Evolutionary conservation across 2,329 filamentous ascomycete genomes (phyloP), one percentile per base, ranked within the genome.

Genomic region (Ceratocystis papillata): DNA sequence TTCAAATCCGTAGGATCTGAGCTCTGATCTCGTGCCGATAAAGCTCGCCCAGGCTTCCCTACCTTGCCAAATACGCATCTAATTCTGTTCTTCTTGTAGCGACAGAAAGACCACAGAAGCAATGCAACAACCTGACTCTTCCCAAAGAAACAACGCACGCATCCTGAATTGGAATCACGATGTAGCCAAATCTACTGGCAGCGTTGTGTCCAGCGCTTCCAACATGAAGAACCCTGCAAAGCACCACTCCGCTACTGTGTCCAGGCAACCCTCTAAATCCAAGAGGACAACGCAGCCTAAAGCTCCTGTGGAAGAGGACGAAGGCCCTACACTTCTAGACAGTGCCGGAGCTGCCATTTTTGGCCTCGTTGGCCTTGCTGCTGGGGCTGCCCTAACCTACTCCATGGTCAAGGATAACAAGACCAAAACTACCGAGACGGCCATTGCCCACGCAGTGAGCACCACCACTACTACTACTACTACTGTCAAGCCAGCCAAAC

Each of bases 71-170:
- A 20, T 44, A 20, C 74, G 72, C 76, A 82, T 75, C 78, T 83
- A 77, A 80, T 85, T 90, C 50, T 37, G 17, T 8, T 8, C 28
- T 37, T 81, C 85, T 68, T 90, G 96, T 75, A 81, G 89, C 65
- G 90, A 96, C 76, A 89, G 89, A 63, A 95, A 96, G 77, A 88
- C 83, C 70, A 85, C 96, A 73, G 89, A 94, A 73, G 87, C 89
- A 37, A 83, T 92, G 62, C 88, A 85, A 73, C 79, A 79, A 7
- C 73, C 74, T 12, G 72, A 74, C 70, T 69, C 67, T 66, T 67
- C n/a, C 68, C 69, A 48, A 65, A 70, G 48, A 69, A 69, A 59
- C 76, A 78, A 63, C 70, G 76, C 73, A 68, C 78, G 77, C 57
- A 77, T 81, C 66, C 72, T 82, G 33, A 73, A 78, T 68, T 82